Conservation (phyloP, 2,329 filamentous ascomycete species). For the Cryoendolithus antarcticus region DNA sequence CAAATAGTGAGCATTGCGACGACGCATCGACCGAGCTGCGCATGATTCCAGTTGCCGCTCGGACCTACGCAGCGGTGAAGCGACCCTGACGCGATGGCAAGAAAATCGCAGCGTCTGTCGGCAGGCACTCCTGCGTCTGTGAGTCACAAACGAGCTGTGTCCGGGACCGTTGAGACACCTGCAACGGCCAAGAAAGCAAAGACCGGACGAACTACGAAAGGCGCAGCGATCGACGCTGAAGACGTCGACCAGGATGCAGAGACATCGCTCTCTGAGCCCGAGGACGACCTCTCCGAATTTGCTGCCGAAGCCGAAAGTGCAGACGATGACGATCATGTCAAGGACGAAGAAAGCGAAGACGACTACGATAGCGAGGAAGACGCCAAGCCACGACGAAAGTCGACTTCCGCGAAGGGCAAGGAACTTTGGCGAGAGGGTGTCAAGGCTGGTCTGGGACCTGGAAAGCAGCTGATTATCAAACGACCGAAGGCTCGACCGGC, state of each 20-base stretch:
- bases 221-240: constrained; percentile 22
- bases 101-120: no score
- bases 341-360: constrained; percentile 19
- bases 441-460: constrained; percentile 43
- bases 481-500: constrained; percentile 50
- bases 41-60: no score
- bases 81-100: no score
- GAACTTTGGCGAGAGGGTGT: constrained; percentile 44
- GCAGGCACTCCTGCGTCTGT: no score
- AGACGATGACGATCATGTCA: constrained; percentile 22
- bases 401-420: constrained; percentile 14
- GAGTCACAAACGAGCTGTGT: no score
- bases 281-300: constrained; percentile 21
- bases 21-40: no score
- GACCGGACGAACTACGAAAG: constrained; percentile 14
- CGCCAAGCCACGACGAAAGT: constrained; percentile 6
- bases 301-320: constrained; percentile 31
- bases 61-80: no score
- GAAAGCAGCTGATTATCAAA: constrained; percentile 49
- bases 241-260: constrained; percentile 10
- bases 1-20: no score
- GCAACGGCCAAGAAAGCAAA: no score
- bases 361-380: constrained; percentile 21
- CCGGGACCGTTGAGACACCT: no score
- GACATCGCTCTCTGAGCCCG: constrained; percentile 5